Percentiles rank a stretch among this genome's conserved stretches.
phyloP scores from a whole-genome alignment of 345 rosid genomes.

The Dimocarpus longan region DNA sequence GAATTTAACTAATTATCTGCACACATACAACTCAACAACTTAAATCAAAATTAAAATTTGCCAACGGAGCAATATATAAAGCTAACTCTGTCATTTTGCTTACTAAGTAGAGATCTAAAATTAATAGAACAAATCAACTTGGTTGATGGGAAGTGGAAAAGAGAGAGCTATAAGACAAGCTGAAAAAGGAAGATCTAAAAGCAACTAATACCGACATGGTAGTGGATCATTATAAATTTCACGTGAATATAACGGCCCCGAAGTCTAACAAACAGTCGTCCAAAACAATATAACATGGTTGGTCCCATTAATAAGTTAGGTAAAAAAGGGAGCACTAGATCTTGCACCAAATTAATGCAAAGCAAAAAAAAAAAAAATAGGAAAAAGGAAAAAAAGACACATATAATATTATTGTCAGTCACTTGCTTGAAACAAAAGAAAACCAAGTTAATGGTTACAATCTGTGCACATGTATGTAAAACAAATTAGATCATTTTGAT shows the following conservation, averaged over 20 bases:
- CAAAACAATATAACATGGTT: not conserved
- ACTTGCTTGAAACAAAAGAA: slow-evolving; percentile 45
- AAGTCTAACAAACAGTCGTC: slow-evolving; percentile 26
- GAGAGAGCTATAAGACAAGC: not conserved
- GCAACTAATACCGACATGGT: slow-evolving; percentile 25
- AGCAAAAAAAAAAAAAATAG: not conserved
- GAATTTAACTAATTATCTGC: slow-evolving; percentile 36
- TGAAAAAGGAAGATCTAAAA: slow-evolving; percentile 24
- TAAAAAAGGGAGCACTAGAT: slow-evolving; percentile 3
- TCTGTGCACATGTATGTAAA: too few species aligned
- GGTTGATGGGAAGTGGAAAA: too few species aligned
- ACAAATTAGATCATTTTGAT: too few species aligned
- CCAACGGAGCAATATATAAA: too few species aligned
- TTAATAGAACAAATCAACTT: not conserved
- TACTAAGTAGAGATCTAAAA: not conserved
- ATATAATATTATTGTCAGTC: not conserved
- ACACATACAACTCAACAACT: not conserved
- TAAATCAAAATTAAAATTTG: too few species aligned
- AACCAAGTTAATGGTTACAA: not conserved
- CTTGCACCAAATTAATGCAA: slow-evolving; percentile 14
- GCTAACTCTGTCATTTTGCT: too few species aligned
- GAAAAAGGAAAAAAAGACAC: not conserved
- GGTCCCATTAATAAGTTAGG: slow-evolving; percentile 22
- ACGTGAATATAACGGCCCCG: slow-evolving; percentile 48
- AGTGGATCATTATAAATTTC: slow-evolving; percentile 26